A percentile compares a stretch with the other conserved stretches of the same genome.
Evolutionary conservation across 1,139 yeast species (phyloP).

Genomic region (Nematodospora anomalae): DNA sequence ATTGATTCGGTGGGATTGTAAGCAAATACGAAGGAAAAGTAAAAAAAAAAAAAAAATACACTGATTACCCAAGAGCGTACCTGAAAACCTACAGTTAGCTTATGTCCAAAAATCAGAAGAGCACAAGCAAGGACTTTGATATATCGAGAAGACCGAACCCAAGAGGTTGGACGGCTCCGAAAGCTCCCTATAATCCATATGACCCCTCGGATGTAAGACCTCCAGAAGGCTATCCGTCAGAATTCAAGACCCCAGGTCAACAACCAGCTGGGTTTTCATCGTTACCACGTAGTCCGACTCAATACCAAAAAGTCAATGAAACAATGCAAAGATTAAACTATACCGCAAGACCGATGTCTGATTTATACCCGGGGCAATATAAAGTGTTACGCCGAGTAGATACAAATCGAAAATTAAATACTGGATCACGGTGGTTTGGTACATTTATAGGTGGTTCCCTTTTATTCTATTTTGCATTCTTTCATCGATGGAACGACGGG

Average conservation of each 20-base stretch:
- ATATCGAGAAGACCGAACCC: slow-evolving; percentile 68
- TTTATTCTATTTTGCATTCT: slow-evolving; percentile 61
- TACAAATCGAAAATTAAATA: slow-evolving; percentile 53
- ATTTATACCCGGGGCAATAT: slow-evolving; percentile 75
- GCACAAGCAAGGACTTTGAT: slow-evolving; percentile 10
- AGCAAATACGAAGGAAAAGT: too few species aligned
- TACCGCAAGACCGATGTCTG: slow-evolving; percentile 76
- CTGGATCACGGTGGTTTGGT: slow-evolving; percentile 56
- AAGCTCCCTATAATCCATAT: slow-evolving; percentile 82
- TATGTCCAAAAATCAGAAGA: slow-evolving; percentile 1
- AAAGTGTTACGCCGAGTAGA: slow-evolving; percentile 67
- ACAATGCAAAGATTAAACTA: slow-evolving; percentile 73
- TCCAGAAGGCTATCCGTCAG: slow-evolving; percentile 83
- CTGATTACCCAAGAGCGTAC: too few species aligned
- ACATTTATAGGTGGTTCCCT: slow-evolving; percentile 47
- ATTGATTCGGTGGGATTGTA: slow-evolving; percentile 15
- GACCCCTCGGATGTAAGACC: slow-evolving; percentile 79
- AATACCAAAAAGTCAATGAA: slow-evolving; percentile 67
- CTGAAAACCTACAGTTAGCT: too few species aligned
- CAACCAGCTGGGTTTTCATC: slow-evolving; percentile 56
- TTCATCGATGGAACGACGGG: slow-evolving; percentile 84
- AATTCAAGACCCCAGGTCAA: slow-evolving; percentile 58
- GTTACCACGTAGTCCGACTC: slow-evolving; percentile 68
- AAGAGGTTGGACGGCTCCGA: slow-evolving; percentile 79
- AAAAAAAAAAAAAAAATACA: too few species aligned